A percentile compares a stretch with the other conserved stretches of the same genome.
phyloP scores from a whole-genome alignment of 2,329 filamentous ascomycete genomes.

The Phialophora macrospora region DNA sequence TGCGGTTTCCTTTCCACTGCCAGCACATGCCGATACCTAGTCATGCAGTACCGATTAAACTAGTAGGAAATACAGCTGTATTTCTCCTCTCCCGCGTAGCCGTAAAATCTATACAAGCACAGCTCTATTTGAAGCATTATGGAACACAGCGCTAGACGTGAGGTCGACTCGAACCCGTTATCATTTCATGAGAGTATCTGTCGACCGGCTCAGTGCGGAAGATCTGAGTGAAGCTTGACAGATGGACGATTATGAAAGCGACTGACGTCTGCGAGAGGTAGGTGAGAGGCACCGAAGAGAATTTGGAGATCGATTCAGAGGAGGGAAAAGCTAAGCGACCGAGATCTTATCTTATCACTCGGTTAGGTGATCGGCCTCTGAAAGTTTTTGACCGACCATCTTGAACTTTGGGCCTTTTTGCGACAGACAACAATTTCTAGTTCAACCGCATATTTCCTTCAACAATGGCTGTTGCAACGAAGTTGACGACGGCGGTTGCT shows the following conservation, averaged over 20 bases:
- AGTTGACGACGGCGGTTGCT: slow-evolving; percentile 13
- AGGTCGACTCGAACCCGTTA: not conserved
- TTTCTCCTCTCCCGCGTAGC: not conserved
- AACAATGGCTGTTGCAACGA: slow-evolving; percentile 21
- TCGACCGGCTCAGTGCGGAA: slow-evolving; percentile 12
- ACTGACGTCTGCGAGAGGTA: not conserved
- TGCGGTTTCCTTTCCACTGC: slow-evolving; percentile 8
- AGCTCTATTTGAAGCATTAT: not conserved
- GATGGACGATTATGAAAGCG: slow-evolving; percentile 3
- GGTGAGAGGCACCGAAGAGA: not conserved
- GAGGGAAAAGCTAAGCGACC: not conserved
- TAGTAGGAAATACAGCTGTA: not conserved
- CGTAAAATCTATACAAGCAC: not conserved
- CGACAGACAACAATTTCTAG: not conserved
- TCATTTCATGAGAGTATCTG: not conserved
- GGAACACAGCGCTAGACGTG: not conserved
- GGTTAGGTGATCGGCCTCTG: not conserved
- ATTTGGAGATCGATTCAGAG: not conserved
- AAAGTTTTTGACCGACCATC: slow-evolving; percentile 4
- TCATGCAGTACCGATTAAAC: not conserved
- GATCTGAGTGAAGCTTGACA: slow-evolving; percentile 5
- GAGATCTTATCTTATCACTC: slow-evolving; percentile 9
- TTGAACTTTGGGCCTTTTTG: not conserved
- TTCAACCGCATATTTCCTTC: not conserved
- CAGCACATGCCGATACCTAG: not conserved